A percentile compares a stretch with the other conserved stretches of the same genome.
Conservation (phyloP, 805 yeast species). For the Cyberlindnera xishuangbannaensis region DNA sequence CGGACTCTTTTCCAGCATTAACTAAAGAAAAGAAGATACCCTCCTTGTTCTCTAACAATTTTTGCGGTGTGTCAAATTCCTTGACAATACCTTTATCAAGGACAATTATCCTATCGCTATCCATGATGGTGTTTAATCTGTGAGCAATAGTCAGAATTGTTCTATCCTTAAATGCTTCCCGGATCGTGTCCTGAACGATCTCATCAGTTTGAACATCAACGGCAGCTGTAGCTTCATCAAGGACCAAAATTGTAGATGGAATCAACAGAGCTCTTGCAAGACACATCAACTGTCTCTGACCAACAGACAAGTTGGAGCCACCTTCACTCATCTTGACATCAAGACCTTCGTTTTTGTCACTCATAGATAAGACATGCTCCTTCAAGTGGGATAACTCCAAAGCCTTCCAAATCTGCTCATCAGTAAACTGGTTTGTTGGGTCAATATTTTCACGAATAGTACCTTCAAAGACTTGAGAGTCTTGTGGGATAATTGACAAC, state of each 20-base stretch:
- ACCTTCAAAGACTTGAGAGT: constrained; percentile 88
- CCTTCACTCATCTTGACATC: constrained; percentile 57
- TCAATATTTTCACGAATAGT: constrained; percentile 81
- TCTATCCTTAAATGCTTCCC: constrained; percentile 67
- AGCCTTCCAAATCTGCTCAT: constrained; percentile 79
- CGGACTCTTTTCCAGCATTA: constrained; percentile 41
- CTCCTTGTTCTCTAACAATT: constrained; percentile 56
- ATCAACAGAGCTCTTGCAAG: constrained; percentile 71
- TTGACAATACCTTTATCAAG: constrained; percentile 70
- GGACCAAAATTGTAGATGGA: constrained; percentile 54
- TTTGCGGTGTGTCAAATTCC: constrained; percentile 69
- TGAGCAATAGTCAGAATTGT: constrained; percentile 84
- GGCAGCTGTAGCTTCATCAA: constrained; percentile 88
- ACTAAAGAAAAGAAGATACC: constrained; percentile 78
- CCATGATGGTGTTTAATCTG: constrained; percentile 76
- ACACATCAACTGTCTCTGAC: constrained; percentile 78
- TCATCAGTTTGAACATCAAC: constrained; percentile 83
- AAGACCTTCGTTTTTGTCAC: constrained; percentile 48
- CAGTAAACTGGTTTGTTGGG: constrained; percentile 63
- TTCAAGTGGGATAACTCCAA: constrained; percentile 75
- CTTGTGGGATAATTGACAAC: constrained; percentile 87
- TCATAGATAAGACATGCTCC: constrained; percentile 50
- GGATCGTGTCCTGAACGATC: constrained; percentile 70
- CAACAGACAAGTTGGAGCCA: constrained; percentile 67
- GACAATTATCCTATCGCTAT: constrained; percentile 71